phyloP scores from a whole-genome alignment of 2,329 filamentous ascomycete species.

The Biscogniauxia marginata region DNA sequence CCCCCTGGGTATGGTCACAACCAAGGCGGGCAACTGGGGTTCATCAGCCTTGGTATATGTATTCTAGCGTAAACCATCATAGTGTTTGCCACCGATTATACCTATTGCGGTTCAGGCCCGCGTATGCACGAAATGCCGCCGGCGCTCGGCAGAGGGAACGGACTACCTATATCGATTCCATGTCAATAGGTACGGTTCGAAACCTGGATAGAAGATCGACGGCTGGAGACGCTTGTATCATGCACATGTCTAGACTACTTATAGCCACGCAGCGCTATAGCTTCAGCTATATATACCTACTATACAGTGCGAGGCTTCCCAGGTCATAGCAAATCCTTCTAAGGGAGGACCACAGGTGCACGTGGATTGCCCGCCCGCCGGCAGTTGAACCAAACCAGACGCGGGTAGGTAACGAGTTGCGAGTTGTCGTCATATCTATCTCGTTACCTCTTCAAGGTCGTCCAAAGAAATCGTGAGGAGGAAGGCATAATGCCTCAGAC shows the following conservation, averaged over 20 bases:
- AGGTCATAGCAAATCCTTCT: not conserved
- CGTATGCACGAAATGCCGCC: not conserved
- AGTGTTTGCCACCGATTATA: not conserved
- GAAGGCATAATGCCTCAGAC: not conserved
- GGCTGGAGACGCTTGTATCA: not conserved
- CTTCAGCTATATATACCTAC: not conserved
- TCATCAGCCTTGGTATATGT: not conserved
- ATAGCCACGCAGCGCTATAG: no score
- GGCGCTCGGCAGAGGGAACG: not conserved
- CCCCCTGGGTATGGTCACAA: not conserved
- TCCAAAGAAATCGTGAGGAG: not conserved
- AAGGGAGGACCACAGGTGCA: not conserved
- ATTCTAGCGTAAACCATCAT: not conserved
- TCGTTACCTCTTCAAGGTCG: not conserved
- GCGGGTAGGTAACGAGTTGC: not conserved
- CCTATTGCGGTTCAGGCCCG: not conserved
- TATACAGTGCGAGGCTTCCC: not conserved
- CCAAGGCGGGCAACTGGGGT: not conserved
- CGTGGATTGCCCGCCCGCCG: not conserved
- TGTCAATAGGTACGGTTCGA: not conserved
- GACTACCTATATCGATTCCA: not conserved
- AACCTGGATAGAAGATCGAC: not conserved
- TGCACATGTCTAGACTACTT: not conserved
- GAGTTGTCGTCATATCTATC: not conserved
- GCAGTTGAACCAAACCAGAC: not conserved